Conservation (phyloP, 2,329 filamentous ascomycete species). For the Aspergillus tubingensis region DNA sequence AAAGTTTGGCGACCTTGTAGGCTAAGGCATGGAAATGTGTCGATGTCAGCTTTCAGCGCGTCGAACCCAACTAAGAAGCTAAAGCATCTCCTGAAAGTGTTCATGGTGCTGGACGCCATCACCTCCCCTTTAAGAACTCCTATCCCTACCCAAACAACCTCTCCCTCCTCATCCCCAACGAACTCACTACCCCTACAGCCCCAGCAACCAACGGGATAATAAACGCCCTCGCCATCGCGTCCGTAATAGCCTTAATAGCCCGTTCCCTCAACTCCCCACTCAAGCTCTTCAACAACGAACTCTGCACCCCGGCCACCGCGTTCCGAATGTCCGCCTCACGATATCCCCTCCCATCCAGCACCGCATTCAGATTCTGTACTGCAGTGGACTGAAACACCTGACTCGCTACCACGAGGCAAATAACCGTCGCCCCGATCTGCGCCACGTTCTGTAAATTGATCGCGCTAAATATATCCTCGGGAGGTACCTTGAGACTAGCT, state of each 20-base stretch:
- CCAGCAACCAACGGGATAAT: slow-evolving; percentile 27
- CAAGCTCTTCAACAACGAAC: slow-evolving; percentile 32
- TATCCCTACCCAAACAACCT: neutral
- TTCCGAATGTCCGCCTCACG: slow-evolving; percentile 30
- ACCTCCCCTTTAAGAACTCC: neutral
- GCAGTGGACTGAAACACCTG: slow-evolving; percentile 18
- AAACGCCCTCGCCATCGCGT: slow-evolving; percentile 29
- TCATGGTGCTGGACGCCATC: too few species aligned
- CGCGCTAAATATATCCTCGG: slow-evolving; percentile 13
- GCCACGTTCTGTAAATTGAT: slow-evolving; percentile 19
- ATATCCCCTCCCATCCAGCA: slow-evolving; percentile 31
- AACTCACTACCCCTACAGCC: neutral
- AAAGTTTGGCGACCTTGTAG: too few species aligned
- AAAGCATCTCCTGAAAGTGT: too few species aligned
- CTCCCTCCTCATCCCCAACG: slow-evolving; percentile 5
- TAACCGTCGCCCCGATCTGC: slow-evolving; percentile 20
- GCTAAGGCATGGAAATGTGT: too few species aligned
- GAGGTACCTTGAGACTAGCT: slow-evolving; percentile 19
- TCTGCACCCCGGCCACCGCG: slow-evolving; percentile 37
- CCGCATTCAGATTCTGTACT: slow-evolving; percentile 27
- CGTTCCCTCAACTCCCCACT: slow-evolving; percentile 22
- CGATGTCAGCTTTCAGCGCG: too few species aligned
- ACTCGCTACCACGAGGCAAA: slow-evolving; percentile 22
- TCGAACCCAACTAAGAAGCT: too few species aligned
- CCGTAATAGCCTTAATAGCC: slow-evolving; percentile 35